A percentile compares a stretch with the other conserved stretches of the same genome.
Conservation (phyloP, 257 asterid genomes). For the Salvia miltiorrhiza region DNA sequence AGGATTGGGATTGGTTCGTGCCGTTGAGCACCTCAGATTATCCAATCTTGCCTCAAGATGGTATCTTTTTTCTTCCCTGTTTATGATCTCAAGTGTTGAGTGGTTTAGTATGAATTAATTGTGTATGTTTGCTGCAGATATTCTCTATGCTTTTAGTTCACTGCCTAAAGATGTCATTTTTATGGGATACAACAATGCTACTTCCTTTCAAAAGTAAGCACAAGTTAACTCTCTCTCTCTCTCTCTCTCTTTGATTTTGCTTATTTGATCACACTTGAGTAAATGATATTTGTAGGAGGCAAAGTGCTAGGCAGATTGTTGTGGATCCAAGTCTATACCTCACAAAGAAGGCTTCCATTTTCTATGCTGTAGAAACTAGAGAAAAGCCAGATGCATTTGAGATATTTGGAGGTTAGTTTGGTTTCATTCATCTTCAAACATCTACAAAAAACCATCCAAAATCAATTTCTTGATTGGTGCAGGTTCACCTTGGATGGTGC, state of each 20-base stretch:
- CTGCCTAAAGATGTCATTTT: slow-evolving; percentile 55
- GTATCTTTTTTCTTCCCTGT: slow-evolving; percentile 13
- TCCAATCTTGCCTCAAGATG: slow-evolving; percentile 57
- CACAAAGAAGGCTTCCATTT: slow-evolving; percentile 19
- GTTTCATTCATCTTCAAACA: background rate
- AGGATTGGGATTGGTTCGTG: slow-evolving; percentile 58
- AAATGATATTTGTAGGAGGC: slow-evolving; percentile 27
- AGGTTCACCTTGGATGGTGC: slow-evolving; percentile 60
- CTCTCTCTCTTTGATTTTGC: background rate
- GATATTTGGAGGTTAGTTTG: slow-evolving; percentile 42
- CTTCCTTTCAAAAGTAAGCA: slow-evolving; percentile 35
- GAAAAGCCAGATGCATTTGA: slow-evolving; percentile 46
- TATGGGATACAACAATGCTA: slow-evolving; percentile 30
- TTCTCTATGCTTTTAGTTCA: slow-evolving; percentile 45
- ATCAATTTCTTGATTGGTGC: slow-evolving; percentile 2
- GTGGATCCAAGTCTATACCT: slow-evolving; percentile 44
- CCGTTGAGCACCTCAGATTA: slow-evolving; percentile 46
- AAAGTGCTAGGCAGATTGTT: slow-evolving; percentile 30
- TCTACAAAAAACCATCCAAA: background rate
- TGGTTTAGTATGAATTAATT: too few species aligned
- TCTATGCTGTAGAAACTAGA: slow-evolving; percentile 41
- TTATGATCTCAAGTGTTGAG: background rate
- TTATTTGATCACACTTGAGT: too few species aligned
- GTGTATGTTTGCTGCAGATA: slow-evolving; percentile 39
- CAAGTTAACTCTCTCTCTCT: background rate